Conservation (phyloP, 1,284 basidiomycete species). For the Xerocomus nothofagi region DNA sequence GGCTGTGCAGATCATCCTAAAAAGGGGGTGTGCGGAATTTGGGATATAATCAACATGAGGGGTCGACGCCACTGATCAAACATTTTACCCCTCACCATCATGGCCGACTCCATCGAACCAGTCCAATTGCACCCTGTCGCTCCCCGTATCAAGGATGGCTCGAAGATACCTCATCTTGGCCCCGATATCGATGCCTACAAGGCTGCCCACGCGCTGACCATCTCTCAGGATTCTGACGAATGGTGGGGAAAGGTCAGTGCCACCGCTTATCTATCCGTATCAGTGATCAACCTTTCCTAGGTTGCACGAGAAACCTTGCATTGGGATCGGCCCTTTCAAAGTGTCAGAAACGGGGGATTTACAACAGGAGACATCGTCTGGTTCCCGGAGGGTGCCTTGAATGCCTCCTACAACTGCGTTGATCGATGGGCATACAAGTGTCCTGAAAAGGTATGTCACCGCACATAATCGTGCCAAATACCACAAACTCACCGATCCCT, state of each 20-base stretch:
- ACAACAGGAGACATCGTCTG: constrained; percentile 88
- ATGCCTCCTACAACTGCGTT: constrained; percentile 97
- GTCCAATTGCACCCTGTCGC: constrained; percentile 62
- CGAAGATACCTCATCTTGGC: constrained; percentile 71
- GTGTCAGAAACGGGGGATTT: constrained; percentile 85
- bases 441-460: constrained; percentile 73
- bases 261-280: neutral
- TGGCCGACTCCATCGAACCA: constrained; percentile 30
- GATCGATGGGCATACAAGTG: constrained; percentile 94
- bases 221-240: constrained; percentile 73
- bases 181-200: constrained; percentile 75
- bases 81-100: constrained; percentile 14
- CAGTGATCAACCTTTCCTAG: constrained; percentile 38
- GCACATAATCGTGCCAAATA: neutral
- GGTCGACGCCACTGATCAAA: neutral
- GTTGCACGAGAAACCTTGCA: constrained; percentile 79
- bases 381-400: constrained; percentile 91
- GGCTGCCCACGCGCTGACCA: constrained; percentile 64
- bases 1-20: constrained; percentile 19
- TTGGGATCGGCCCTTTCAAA: constrained; percentile 93
- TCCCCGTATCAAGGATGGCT: constrained; percentile 59
- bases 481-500: neutral
- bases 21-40: constrained; percentile 14
- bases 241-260: constrained; percentile 84
- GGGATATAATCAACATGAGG: constrained; percentile 24